Conservation (phyloP, 2,329 filamentous ascomycete species). For the Fusarium luffae region DNA sequence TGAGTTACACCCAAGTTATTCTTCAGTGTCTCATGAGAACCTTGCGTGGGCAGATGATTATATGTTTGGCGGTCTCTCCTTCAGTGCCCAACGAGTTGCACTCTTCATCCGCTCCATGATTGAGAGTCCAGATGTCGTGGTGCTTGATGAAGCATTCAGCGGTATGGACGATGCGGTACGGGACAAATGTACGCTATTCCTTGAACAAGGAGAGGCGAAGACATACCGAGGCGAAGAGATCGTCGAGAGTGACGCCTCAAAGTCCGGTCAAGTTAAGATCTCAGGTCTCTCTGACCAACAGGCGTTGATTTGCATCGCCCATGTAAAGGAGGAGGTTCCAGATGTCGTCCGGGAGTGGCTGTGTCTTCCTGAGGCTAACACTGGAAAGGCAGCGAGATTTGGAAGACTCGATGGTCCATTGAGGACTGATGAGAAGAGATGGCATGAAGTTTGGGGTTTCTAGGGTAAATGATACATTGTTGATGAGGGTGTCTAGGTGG, state of each 20-base stretch:
- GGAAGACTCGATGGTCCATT: constrained; percentile 72
- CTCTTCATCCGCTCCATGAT: constrained; percentile 86
- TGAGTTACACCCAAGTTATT: constrained; percentile 73
- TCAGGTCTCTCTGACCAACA: constrained; percentile 75
- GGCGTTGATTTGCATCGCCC: constrained; percentile 91
- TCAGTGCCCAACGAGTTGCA: constrained; percentile 84
- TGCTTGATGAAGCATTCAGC: constrained; percentile 89
- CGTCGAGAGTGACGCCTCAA: constrained; percentile 60
- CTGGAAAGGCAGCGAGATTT: constrained; percentile 68
- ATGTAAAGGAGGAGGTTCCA: constrained; percentile 90
- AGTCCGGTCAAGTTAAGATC: constrained; percentile 61
- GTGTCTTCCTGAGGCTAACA: constrained; percentile 81
- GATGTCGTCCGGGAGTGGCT: constrained; percentile 86
- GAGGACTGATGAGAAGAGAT: constrained; percentile 65
- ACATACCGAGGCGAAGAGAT: constrained; percentile 52
- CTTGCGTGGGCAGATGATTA: constrained; percentile 73
- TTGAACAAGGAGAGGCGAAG: constrained; percentile 71
- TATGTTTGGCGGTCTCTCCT: constrained; percentile 79
- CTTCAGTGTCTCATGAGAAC: constrained; percentile 41
- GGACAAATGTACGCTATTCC: constrained; percentile 88
- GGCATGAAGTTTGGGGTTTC: constrained; percentile 73
- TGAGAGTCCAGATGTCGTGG: constrained; percentile 82
- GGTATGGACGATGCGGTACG: constrained; percentile 84
- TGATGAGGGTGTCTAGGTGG: background rate
- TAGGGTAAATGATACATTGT: background rate